Base-by-base conservation (phyloP, 257 asterid species). In the Thymus mandschuricus region DNA sequence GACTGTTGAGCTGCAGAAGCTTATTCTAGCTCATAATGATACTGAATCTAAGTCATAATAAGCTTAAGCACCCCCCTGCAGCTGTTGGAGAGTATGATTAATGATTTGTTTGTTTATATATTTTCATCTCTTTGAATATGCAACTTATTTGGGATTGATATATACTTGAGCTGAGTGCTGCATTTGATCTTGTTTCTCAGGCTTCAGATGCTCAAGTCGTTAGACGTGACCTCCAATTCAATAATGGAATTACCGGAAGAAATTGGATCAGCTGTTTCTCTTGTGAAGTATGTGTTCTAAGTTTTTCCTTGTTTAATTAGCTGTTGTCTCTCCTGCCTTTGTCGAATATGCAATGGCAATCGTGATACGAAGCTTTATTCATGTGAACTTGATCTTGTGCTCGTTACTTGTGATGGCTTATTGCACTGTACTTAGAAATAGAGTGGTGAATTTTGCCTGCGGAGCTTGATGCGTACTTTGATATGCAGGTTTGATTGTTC, bases 1-100 rank as follows among this genome's bases (percentile, higher is more conserved):
- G 99, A 89, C 92, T 48, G 99, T 95, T 76, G 99, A 89, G 80
- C 85, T 91, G 43, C 99, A 91, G 81, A 92, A 94, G 89, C 83
- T 94, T 79, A 94, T 94, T 80, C 77, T 94, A 80, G 99, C 97
- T 66, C 98, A 91, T 78, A 94, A 94, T 72, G 78, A 83, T 88
- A 29, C 66, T 92, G 69, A 94, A 94, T 84, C 89, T 94, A 58
- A 83, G 92, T 70, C 91, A 92, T 83, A 94, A 94, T 83, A 89
- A 91, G 82, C 87, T 94, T 64, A 74, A 96, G 3, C 72, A 64
- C 64, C 93, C 91, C 67, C 99, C 99, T 3, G 79, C 89, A 38
- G 97, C 99, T 68, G 80, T 94, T 38, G 98, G 97, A 83, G 99
- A 89, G 99, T 94, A n/a, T n/a, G n/a, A n/a, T n/a, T n/a, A n/a